phyloP scores from a whole-genome alignment of 495 filamentous ascomycete species.

The Penicillium manginii region DNA sequence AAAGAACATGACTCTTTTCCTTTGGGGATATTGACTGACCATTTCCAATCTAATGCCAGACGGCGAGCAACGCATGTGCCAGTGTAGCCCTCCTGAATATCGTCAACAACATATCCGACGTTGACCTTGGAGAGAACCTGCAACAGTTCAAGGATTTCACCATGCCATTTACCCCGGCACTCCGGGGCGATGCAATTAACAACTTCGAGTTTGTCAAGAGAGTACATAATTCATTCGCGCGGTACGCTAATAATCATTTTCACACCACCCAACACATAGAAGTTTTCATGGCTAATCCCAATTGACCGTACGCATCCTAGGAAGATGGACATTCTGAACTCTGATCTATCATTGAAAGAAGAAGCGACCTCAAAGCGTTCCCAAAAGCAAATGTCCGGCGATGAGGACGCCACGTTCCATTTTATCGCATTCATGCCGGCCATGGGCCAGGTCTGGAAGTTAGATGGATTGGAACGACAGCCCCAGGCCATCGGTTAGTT shows the following conservation, averaged over 20 bases:
- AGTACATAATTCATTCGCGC: conserved; percentile 85
- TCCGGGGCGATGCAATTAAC: conserved; percentile 74
- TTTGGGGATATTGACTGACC: conserved; percentile 6
- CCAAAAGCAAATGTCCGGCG: conserved; percentile 38
- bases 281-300: not conserved
- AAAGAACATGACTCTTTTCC: not conserved
- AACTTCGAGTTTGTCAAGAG: conserved; percentile 76
- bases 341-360: conserved; percentile 69
- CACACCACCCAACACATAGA: not conserved
- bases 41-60: conserved; percentile 53
- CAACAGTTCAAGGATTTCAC: conserved; percentile 73
- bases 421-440: conserved; percentile 90
- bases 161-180: conserved; percentile 64
- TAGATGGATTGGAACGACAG: conserved; percentile 81
- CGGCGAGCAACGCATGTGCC: conserved; percentile 80
- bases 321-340: conserved; percentile 78
- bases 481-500: conserved; percentile 71
- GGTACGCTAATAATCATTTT: conserved; percentile 52
- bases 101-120: conserved; percentile 74
- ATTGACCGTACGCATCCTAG: conserved; percentile 29
- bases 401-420: conserved; percentile 68
- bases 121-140: conserved; percentile 70
- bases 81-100: conserved; percentile 89
- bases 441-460: conserved; percentile 76
- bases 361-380: conserved; percentile 53